These are phyloP conservation scores for Rhodotorula sp. DNA, from an alignment of 1,284 basidiomycete genomes.

Conservation along the genomic window DNA sequence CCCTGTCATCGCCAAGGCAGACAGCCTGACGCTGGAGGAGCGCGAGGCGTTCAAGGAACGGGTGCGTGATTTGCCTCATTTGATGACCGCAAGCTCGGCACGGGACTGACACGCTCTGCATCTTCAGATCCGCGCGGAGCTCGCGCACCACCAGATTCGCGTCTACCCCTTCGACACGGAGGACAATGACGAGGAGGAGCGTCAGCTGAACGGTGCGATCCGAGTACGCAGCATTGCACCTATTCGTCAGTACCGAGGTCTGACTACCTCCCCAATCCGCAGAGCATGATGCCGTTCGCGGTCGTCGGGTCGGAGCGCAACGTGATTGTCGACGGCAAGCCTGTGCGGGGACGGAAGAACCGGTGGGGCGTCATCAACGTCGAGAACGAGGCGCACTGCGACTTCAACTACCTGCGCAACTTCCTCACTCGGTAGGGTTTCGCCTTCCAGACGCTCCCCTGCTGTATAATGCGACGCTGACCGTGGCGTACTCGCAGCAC, in stretches of 20 bases:
- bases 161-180: constrained; percentile 97
- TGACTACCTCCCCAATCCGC: constrained; percentile 13
- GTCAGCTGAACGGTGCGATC: constrained; percentile 86
- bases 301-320: constrained; percentile 92
- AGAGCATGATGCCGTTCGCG: constrained; percentile 94
- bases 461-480: not conserved
- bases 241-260: not conserved
- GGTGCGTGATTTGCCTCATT: constrained; percentile 54
- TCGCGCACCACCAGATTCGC: constrained; percentile 89
- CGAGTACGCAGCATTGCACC: constrained; percentile 59
- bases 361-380: constrained; percentile 98
- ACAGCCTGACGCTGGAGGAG: constrained; percentile 91
- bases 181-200: constrained; percentile 87
- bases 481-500: constrained; percentile 60
- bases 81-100: not conserved
- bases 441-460: not conserved
- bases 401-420: constrained; percentile 95
- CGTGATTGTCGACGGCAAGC: constrained; percentile 92
- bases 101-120: not conserved
- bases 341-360: constrained; percentile 93
- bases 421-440: constrained; percentile 79
- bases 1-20: constrained; percentile 97
- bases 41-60: constrained; percentile 88
- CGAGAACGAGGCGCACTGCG: constrained; percentile 94
- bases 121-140: constrained; percentile 81